Conservation (phyloP, 352 stramenopile species). For the Pythium graminicola region DNA sequence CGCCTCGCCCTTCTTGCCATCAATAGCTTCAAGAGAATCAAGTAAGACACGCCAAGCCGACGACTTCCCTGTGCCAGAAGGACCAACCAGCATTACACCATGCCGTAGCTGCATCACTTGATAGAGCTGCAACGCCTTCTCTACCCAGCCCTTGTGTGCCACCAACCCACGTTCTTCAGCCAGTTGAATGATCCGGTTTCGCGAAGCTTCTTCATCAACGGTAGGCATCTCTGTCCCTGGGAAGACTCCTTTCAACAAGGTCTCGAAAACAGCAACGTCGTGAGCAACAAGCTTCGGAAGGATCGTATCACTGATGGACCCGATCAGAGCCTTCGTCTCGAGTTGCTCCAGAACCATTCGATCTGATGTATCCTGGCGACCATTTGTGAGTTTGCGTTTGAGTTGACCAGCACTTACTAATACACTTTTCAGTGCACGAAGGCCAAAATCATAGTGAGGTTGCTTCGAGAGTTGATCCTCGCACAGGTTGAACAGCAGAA, state of each 20-base stretch:
- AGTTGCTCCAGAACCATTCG: slow-evolving; percentile 54
- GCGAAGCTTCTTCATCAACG: slow-evolving; percentile 86
- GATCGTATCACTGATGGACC: slow-evolving; percentile 98
- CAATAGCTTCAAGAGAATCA: slow-evolving; percentile 89
- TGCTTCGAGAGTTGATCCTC: slow-evolving; percentile 98
- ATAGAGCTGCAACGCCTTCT: slow-evolving; percentile 99
- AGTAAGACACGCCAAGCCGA: slow-evolving; percentile 92
- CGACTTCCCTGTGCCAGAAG: slow-evolving; percentile 95
- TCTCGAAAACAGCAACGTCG: slow-evolving; percentile 96
- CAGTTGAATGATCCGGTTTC: slow-evolving; percentile 87
- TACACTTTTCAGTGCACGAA: slow-evolving; percentile 99
- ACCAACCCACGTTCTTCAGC: slow-evolving; percentile 88
- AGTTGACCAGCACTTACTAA: slow-evolving; percentile 97
- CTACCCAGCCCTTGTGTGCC: slow-evolving; percentile 89
- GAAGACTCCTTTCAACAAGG: slow-evolving; percentile 96
- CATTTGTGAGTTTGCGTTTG: slow-evolving; percentile 89
- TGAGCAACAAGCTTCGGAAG: slow-evolving; percentile 98
- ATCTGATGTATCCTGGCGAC: slow-evolving; percentile 27
- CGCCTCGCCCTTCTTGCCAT: slow-evolving; percentile 95
- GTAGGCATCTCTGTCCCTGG: slow-evolving; percentile 83
- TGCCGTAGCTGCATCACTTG: slow-evolving; percentile 97
- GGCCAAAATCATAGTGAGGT: slow-evolving; percentile 99
- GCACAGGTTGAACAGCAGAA: slow-evolving; percentile 98
- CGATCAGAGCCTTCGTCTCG: slow-evolving; percentile 94
- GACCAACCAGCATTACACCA: slow-evolving; percentile 98